Evolutionary conservation across 2,329 filamentous ascomycete genomes (phyloP).

Genomic region (Scedosporium minutisporum): DNA sequence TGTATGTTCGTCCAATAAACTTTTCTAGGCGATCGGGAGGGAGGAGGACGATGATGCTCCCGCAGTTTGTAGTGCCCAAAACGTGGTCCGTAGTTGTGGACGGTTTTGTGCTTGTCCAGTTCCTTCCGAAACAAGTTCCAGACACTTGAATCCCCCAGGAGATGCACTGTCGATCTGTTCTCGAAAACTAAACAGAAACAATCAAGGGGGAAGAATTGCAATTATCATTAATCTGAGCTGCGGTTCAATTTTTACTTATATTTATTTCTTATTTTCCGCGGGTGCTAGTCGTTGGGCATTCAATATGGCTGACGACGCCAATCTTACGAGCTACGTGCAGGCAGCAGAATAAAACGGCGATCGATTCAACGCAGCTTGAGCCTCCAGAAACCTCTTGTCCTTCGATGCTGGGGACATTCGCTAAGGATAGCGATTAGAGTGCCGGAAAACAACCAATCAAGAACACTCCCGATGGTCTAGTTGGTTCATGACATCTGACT

Average conservation of each 20-base stretch:
- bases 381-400: too few relatives aligned
- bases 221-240: neutral
- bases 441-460: neutral
- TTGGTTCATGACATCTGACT: slow-evolving; percentile 2
- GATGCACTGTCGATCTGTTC: slow-evolving; percentile 4
- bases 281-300: neutral
- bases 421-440: neutral
- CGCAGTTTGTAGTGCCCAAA: neutral
- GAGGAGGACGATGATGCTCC: neutral
- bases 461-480: slow-evolving; percentile 1
- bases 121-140: slow-evolving; percentile 5
- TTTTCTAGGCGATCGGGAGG: neutral
- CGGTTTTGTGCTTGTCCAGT: neutral
- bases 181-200: neutral
- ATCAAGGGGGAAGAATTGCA: neutral
- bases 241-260: neutral
- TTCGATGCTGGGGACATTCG: too few relatives aligned
- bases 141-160: neutral
- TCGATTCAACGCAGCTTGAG: too few relatives aligned
- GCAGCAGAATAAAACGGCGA: neutral
- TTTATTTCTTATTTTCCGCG: neutral
- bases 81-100: neutral
- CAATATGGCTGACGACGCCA: slow-evolving; percentile 1
- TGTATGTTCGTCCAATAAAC: neutral
- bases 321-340: neutral